Base-by-base conservation (phyloP, 305 asterid genomes). In the Euphrasia arctica region DNA sequence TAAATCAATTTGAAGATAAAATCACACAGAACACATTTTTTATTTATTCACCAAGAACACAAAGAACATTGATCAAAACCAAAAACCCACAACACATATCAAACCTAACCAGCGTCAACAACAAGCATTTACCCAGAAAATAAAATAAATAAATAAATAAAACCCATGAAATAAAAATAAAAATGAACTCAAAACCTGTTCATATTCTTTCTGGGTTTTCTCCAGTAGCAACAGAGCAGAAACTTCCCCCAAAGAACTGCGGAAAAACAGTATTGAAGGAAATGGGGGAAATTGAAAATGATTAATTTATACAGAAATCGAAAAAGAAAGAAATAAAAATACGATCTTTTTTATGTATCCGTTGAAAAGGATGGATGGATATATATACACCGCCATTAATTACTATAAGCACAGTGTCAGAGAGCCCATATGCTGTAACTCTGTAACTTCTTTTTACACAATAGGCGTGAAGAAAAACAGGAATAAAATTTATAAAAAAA, bases 341-440 rank as follows among this genome's bases (percentile, higher is more conserved):
- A 58, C 50, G 48, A 28, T 50, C 22, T 57, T 63, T 34, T 25
- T 15, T 39, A 76, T 51, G 70, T 69, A 71, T 65, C 76, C 79
- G 79, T 79, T 79, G 69, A 2, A 49, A 43, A 25, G 62, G 41
- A 66, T 62, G 59, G 45, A 56, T n/a, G n/a, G 5, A 58, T 48
- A 61, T 18, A 12, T 45, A 62, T 54, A 36, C 58, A 64, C 52
- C 31, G 41, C 12, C 50, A 31, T 48, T 34, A 34, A 34, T 25
- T 43, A 49, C 4, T 65, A 15, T 9, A 6, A 29, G 60, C 77
- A 65, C 72, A 68, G 69, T 54, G 27, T 43, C 73, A 58, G 74
- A 78, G 69, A 78, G 63, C 56, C 66, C 74, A 60, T 78, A 41
- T 64, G 22, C 70, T 75, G 63, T 54, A 60, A 55, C 67, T 70